These are phyloP conservation scores for Juglanconis sp. DNA, from an alignment of 2,329 filamentous ascomycete genomes.

Conservation along the genomic window DNA sequence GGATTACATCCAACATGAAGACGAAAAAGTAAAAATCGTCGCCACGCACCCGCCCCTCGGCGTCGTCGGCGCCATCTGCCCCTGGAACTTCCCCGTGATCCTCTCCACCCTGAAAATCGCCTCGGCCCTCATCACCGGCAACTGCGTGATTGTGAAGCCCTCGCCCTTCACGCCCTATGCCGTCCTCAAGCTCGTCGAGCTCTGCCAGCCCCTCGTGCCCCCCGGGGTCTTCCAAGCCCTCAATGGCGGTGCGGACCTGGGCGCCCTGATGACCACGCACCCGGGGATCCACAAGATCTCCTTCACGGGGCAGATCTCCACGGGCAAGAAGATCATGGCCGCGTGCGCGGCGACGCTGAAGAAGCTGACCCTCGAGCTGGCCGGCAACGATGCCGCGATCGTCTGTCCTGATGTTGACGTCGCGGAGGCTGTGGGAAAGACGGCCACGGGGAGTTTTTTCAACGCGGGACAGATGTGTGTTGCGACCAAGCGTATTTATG, in stretches of 20 bases:
- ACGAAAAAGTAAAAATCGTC: constrained; percentile 37
- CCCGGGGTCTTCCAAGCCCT: constrained; percentile 55
- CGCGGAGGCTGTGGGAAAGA: constrained; percentile 37
- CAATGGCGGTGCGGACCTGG: constrained; percentile 52
- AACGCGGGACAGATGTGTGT: constrained; percentile 56
- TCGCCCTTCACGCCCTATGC: constrained; percentile 51
- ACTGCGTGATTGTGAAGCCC: constrained; percentile 47
- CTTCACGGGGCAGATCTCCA: constrained; percentile 55
- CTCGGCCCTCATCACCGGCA: constrained; percentile 48
- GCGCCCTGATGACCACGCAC: constrained; percentile 52
- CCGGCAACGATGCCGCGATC: constrained; percentile 55
- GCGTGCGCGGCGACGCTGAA: constrained; percentile 50
- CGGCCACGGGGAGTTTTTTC: constrained; percentile 47
- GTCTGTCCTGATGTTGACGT: constrained; percentile 52
- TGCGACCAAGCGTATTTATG: constrained; percentile 56
- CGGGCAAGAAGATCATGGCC: constrained; percentile 42
- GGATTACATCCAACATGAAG: constrained; percentile 46
- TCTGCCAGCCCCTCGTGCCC: constrained; percentile 47
- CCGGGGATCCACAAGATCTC: constrained; percentile 53
- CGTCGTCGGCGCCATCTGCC: constrained; percentile 52
- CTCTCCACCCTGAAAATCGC: constrained; percentile 48
- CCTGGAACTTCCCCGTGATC: constrained; percentile 57
- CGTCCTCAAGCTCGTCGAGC: constrained; percentile 43
- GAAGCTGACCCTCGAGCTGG: constrained; percentile 50
- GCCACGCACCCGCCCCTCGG: constrained; percentile 46